A percentile compares a stretch with the other conserved stretches of the same genome.
Evolutionary conservation across 140 eudicot genomes (phyloP).

Genomic region (Stevia rebaudiana): DNA sequence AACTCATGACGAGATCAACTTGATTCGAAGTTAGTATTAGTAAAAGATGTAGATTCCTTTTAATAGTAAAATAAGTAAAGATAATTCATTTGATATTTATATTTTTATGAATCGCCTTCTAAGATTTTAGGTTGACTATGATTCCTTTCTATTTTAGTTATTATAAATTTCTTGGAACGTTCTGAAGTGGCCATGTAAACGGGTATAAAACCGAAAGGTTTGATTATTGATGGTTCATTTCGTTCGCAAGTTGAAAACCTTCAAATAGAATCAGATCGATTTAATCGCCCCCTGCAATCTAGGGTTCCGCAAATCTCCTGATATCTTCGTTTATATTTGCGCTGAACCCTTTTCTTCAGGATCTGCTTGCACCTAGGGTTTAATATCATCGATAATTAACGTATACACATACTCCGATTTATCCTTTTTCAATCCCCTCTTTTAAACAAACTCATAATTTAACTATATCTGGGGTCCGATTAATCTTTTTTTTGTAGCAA

Average conservation of each 20-base stretch:
- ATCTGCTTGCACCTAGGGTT: neutral
- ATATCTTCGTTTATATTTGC: neutral
- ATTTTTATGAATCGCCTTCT: too few relatives aligned
- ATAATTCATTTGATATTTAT: too few relatives aligned
- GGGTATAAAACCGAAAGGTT: constrained; percentile 29
- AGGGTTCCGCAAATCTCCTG: constrained; percentile 38
- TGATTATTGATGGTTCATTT: too few relatives aligned
- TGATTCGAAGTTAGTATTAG: too few relatives aligned
- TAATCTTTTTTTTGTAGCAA: neutral
- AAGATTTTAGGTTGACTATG: too few relatives aligned
- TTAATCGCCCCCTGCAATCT: constrained; percentile 48
- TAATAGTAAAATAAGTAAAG: too few relatives aligned
- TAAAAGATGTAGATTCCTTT: too few relatives aligned
- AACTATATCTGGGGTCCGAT: neutral
- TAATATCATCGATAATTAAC: neutral
- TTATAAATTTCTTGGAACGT: too few relatives aligned
- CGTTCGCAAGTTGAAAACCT: constrained; percentile 21
- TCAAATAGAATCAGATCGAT: constrained; percentile 8
- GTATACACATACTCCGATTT: constrained; percentile 2
- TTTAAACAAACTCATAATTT: neutral
- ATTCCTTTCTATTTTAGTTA: too few relatives aligned
- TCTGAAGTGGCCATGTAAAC: neutral
- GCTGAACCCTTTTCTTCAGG: neutral
- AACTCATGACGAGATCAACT: too few relatives aligned
- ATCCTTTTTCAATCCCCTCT: neutral